Evolutionary conservation across 345 rosid species (phyloP).

Genomic region (thale cress (Arabidopsis thaliana)): DNA sequence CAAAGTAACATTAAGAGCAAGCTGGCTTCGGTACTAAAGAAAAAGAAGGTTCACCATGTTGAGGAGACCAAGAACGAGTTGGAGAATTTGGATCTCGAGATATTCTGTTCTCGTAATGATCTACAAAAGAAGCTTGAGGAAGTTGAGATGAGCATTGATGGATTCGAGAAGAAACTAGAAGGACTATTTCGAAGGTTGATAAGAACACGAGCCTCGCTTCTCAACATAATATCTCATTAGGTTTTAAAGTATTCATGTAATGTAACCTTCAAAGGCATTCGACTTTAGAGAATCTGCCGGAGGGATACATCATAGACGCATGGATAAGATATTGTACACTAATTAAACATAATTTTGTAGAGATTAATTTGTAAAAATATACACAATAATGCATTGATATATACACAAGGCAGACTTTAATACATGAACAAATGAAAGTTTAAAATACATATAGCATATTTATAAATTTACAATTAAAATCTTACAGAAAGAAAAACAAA

Average conservation of each 20-base stretch:
- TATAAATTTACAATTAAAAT: background rate
- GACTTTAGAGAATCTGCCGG: constrained; percentile 26
- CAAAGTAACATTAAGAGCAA: constrained; percentile 46
- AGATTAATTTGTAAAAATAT: background rate
- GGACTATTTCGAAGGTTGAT: constrained; percentile 61
- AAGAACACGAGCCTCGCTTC: constrained; percentile 64
- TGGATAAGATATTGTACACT: constrained; percentile 7
- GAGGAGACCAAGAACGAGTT: constrained; percentile 51
- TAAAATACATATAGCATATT: background rate
- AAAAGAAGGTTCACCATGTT: constrained; percentile 46
- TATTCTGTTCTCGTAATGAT: constrained; percentile 36
- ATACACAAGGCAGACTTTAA: too few species aligned
- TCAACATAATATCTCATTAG: constrained; percentile 69
- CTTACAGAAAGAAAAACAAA: background rate
- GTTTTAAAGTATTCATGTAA: background rate
- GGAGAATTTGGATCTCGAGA: constrained; percentile 49
- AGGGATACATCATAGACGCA: constrained; percentile 4
- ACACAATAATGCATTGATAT: background rate
- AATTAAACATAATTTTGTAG: background rate
- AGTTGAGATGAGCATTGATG: constrained; percentile 52
- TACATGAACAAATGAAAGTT: background rate
- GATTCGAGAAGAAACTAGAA: constrained; percentile 62
- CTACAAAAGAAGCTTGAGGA: constrained; percentile 51
- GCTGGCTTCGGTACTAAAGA: constrained; percentile 60
- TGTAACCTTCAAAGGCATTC: constrained; percentile 6